Conservation (phyloP, 768 basidiomycete species). For the Tricholoma matsutake region DNA sequence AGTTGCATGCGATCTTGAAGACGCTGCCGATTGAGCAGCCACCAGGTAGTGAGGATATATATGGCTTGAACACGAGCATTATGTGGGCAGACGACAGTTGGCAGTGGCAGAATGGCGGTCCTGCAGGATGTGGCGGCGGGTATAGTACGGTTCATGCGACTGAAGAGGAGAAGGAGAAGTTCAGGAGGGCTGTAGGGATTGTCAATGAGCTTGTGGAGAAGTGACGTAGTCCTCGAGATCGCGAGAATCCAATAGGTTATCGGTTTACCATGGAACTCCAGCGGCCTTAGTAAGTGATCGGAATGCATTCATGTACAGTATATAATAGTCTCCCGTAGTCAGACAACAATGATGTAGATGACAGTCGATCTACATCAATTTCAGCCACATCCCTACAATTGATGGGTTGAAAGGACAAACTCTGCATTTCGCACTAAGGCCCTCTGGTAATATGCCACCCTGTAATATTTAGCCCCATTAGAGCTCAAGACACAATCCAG, state of each 20-base stretch:
- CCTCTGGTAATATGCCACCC: too few species aligned
- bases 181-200: constrained; percentile 68
- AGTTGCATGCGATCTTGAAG: constrained; percentile 60
- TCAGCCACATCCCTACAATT: too few species aligned
- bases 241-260: background rate
- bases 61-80: constrained; percentile 66
- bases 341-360: too few species aligned
- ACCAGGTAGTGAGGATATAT: constrained; percentile 68
- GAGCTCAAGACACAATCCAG: too few species aligned
- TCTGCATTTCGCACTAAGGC: too few species aligned
- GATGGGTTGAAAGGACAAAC: too few species aligned
- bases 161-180: constrained; percentile 61
- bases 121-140: constrained; percentile 58
- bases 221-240: constrained; percentile 5
- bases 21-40: constrained; percentile 51
- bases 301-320: too few species aligned
- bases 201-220: constrained; percentile 47
- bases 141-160: constrained; percentile 46
- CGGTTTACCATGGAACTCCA: too few species aligned
- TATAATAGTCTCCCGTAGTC: too few species aligned
- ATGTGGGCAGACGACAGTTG: constrained; percentile 54
- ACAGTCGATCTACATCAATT: too few species aligned
- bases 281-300: too few species aligned
- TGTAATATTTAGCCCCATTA: too few species aligned
- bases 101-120: constrained; percentile 60